These are phyloP conservation scores for Dunaliella salina DNA, from an alignment of 163 green algal species.

Conservation along the genomic window DNA sequence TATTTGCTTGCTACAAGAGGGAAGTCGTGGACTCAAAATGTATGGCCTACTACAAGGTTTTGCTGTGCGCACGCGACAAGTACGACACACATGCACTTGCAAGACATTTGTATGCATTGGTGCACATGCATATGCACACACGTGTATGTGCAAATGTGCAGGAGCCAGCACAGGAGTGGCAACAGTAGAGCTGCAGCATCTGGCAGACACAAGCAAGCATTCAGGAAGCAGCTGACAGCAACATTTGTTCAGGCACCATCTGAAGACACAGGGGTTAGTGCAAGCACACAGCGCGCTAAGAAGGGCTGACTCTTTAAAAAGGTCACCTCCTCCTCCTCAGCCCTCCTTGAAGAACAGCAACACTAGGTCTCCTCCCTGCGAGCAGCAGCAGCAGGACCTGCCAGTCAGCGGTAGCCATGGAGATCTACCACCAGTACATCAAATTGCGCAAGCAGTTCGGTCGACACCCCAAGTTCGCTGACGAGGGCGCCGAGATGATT, in stretches of 20 bases:
- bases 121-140: too few species aligned
- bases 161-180: background rate
- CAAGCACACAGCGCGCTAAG: too few species aligned
- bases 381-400: too few species aligned
- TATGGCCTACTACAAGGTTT: too few species aligned
- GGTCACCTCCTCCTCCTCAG: background rate
- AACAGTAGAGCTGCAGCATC: background rate
- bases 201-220: background rate
- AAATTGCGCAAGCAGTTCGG: conserved; percentile 79
- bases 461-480: conserved; percentile 63
- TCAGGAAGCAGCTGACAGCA: too few species aligned
- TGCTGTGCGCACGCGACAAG: background rate
- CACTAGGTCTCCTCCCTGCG: too few species aligned
- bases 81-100: too few species aligned
- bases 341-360: too few species aligned
- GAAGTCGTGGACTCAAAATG: background rate
- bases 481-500: conserved; percentile 74
- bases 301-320: too few species aligned
- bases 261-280: too few species aligned
- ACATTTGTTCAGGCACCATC: too few species aligned
- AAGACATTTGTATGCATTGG: too few species aligned
- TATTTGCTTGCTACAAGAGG: background rate
- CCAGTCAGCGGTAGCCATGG: conserved; percentile 33
- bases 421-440: conserved; percentile 73
- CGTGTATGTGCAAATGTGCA: background rate